Base-by-base conservation (phyloP, 805 yeast genomes). In the Zygotorulaspora sp. region DNA sequence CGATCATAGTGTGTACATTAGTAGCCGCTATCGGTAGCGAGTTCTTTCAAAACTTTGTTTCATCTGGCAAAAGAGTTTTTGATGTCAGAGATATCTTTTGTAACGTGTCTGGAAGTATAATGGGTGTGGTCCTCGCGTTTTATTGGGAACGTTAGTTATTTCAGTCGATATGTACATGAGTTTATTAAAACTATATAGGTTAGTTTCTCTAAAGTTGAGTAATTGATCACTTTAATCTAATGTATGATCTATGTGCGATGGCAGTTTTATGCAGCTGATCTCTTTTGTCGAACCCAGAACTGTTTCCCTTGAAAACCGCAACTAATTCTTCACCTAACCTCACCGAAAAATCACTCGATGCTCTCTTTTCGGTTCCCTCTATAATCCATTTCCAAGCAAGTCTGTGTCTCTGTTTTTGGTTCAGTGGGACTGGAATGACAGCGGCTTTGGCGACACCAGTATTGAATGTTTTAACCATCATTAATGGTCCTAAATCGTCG, bases 361-460 rank as follows among this genome's bases (percentile, higher is more conserved):
- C 80, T 61, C 95, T 80, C 54, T 83, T 80, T 43, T 78, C 74
- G 27, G 94, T 76, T 14, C 94, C 87, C 43, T 86, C 96, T 38
- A 88, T 63, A 34, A 92, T 82, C 97, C 97, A 92, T 48, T 70
- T 64, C 71, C 94, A 84, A 2, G 97, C 96, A 54, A 76, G 77
- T 63, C 96, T 77, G 51, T 77, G 70, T 62, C 97, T 75, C 65
- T 88, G 95, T 64, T 87, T 79, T 53, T 77, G 78, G 34, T 76
- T 78, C 53, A 90, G 69, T 7, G 97, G 95, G 24, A 75, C 78
- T 4, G 98, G 98, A 35, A 86, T 81, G 26, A 79, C 72, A 43
- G 75, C 74, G 43, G 80, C 79, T 59, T 89, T 86, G 30, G 97
- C 97, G 39, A 82, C 82, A 41, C 92, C 92, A 3, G 92, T 87